Base-by-base conservation (phyloP, 2,329 filamentous ascomycete genomes). In the Fusarium armeniacum region DNA sequence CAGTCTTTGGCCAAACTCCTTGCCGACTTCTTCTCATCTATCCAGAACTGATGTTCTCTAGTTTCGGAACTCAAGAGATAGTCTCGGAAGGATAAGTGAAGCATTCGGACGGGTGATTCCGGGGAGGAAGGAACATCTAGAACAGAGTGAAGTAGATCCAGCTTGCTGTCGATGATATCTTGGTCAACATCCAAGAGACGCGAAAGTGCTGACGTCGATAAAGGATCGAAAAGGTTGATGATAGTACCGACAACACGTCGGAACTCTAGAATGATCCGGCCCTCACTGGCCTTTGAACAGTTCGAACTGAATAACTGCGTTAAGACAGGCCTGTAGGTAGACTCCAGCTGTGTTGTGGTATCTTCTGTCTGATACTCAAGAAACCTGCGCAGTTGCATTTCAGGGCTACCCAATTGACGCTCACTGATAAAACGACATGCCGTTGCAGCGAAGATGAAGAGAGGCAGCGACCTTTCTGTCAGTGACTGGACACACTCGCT, bases 51-150 rank as follows among this genome's bases (percentile, higher is more conserved):
- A 2, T 65, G 35, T 76, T 75, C n/a, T 61, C 59, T 74, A 1
- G 35, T 78, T 16, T 73, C 58, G 2, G 65, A 49, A 57, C 81
- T 73, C 5, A 79, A 28, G 2, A 83, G 76, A 70, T 81, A 81
- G 56, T 82, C 79, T 20, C 75, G 77, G 49, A 82, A 82, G 0
- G 79, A 81, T 0, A 70, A 5, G n/a, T 73, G 71, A 1, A 73
- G 13, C 4, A 71, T 13, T 11, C 67, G 44, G 7, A 73, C 9
- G 0, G 68, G 63, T 0, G 11, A 3, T 3, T n/a, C 18, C 2
- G 22, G 1, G 3, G 44, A 46, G 0, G 1, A 9, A 2, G 58
- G 64, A 18, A 69, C 22, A 13, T 51, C 44, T 0, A 73, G 30
- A 0, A 73, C 63, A 1, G 71, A 70, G 12, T 73, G 71, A 6